A percentile compares a stretch with the other conserved stretches of the same genome.
These are phyloP conservation scores for Alternaria angustiovoidea DNA, from an alignment of 2,329 filamentous ascomycete species.

Conservation along the genomic window DNA sequence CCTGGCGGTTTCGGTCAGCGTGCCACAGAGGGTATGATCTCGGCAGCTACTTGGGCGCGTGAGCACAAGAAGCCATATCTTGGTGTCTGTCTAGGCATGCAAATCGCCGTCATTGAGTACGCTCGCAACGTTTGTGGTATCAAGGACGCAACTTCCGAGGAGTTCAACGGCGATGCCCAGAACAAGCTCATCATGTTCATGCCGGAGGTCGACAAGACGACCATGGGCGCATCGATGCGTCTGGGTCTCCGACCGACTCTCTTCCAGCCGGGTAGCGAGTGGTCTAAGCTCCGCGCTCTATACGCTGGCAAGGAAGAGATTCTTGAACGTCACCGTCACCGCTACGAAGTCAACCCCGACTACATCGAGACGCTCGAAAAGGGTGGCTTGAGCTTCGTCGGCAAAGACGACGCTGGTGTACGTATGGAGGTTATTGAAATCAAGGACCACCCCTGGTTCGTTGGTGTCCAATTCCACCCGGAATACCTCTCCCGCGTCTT, in stretches of 20 bases:
- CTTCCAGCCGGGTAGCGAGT: slow-evolving; percentile 79
- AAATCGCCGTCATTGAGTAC: slow-evolving; percentile 89
- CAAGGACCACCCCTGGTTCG: slow-evolving; percentile 83
- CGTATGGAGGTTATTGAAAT: slow-evolving; percentile 87
- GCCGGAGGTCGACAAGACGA: slow-evolving; percentile 83
- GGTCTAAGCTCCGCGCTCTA: slow-evolving; percentile 77
- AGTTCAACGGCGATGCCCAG: slow-evolving; percentile 66
- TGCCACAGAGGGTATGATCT: slow-evolving; percentile 90
- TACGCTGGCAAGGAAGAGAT: slow-evolving; percentile 66
- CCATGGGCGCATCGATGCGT: slow-evolving; percentile 86
- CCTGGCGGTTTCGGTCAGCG: slow-evolving; percentile 83
- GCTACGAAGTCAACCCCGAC: slow-evolving; percentile 89
- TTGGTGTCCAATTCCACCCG: slow-evolving; percentile 88
- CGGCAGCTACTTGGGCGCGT: slow-evolving; percentile 85
- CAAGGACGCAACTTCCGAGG: slow-evolving; percentile 62
- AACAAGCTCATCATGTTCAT: slow-evolving; percentile 86
- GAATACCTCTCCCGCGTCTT: slow-evolving; percentile 83
- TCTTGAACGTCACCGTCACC: slow-evolving; percentile 81
- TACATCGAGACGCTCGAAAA: slow-evolving; percentile 73
- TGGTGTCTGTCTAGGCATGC: slow-evolving; percentile 91
- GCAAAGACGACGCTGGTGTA: slow-evolving; percentile 78
- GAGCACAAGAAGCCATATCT: slow-evolving; percentile 82
- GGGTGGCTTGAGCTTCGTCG: slow-evolving; percentile 76
- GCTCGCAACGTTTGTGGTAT: slow-evolving; percentile 78
- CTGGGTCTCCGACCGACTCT: slow-evolving; percentile 76